Conservation (phyloP, 164 flowering plant genomes). For the Vitis cinerea region DNA sequence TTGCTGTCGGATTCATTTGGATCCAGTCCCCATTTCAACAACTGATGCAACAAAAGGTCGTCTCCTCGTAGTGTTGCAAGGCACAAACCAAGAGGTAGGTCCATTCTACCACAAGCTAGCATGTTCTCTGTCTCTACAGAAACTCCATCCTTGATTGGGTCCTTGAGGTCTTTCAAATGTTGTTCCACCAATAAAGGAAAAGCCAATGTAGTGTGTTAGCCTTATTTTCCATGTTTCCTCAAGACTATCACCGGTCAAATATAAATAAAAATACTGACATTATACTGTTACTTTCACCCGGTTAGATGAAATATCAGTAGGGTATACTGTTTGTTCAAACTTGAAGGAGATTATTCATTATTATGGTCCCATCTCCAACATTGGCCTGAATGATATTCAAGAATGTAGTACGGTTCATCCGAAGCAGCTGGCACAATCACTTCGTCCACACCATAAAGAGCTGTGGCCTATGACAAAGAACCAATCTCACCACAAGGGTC, state of each 20-base stretch:
- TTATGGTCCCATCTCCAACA: constrained; percentile 5
- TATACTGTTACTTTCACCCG: not conserved
- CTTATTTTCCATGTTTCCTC: not conserved
- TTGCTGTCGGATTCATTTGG: constrained; percentile 82
- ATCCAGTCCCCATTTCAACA: constrained; percentile 74
- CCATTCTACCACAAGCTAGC: constrained; percentile 87
- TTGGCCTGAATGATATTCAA: constrained; percentile 7
- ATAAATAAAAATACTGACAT: not conserved
- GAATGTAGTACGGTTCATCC: constrained; percentile 79
- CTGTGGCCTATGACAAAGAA: constrained; percentile 92
- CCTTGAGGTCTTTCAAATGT: constrained; percentile 61
- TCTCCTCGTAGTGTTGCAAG: constrained; percentile 84
- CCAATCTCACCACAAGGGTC: constrained; percentile 90
- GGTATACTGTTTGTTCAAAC: constrained; percentile 23
- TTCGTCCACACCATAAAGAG: constrained; percentile 85
- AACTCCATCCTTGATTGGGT: constrained; percentile 75
- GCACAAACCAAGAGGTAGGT: constrained; percentile 82
- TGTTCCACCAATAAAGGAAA: not conserved
- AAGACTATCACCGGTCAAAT: no score
- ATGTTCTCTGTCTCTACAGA: constrained; percentile 76
- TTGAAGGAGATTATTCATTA: constrained; percentile 95
- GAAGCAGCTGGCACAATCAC: constrained; percentile 73
- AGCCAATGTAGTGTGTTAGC: not conserved
- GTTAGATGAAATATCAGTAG: not conserved
- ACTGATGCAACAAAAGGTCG: constrained; percentile 59